Base-by-base conservation (phyloP, 805 yeast species). In the Ogataea methanolica region DNA sequence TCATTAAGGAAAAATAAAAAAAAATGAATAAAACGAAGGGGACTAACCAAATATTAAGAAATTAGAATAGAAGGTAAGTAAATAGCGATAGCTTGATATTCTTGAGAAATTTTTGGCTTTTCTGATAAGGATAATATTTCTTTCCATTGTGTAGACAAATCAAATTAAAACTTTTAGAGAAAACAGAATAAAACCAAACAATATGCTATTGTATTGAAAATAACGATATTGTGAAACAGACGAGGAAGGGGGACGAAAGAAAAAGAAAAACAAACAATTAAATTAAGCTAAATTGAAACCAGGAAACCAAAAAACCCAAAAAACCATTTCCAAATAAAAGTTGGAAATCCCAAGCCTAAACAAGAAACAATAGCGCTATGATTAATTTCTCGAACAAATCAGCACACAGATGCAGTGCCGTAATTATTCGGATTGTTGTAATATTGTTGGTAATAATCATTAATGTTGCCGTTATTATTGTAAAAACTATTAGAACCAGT, bases 381-480 rank as follows among this genome's bases (percentile, higher is more conserved):
- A 16, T 14, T n/a, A 35, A 3, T 8, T 2, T 22, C 29, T n/a
- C 14, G 2, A 15, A 4, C 5, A 15, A 33, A 15, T n/a, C 15
- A 59, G 42, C 58, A 56, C n/a, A 62, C 60, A 33, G 58, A 44
- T 5, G 62, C 54, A 36, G 61, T 50, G 43, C 57, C 51, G 33
- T 51, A 55, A 43, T 33, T 46, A 21, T 37, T 37, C 12, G 52
- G 31, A 37, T 45, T 41, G 31, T 11, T 26, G 43, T 53, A 49
- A 15, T 46, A 42, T 36, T 41, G 49, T 4, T 35, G 41, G 37
- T 45, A 48, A 19, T 41, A 45, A 22, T 45, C 48, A 34, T 22
- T 34, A 16, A 29, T 40, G 33, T 38, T 23, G 6, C 11, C 9
- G 9, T 11, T 26, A 11, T 26, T 26, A 26, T 26, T 26, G 31